These are phyloP conservation scores for Ophiostoma sp. DNA, from an alignment of 2,329 filamentous ascomycete genomes.

Conservation along the genomic window DNA sequence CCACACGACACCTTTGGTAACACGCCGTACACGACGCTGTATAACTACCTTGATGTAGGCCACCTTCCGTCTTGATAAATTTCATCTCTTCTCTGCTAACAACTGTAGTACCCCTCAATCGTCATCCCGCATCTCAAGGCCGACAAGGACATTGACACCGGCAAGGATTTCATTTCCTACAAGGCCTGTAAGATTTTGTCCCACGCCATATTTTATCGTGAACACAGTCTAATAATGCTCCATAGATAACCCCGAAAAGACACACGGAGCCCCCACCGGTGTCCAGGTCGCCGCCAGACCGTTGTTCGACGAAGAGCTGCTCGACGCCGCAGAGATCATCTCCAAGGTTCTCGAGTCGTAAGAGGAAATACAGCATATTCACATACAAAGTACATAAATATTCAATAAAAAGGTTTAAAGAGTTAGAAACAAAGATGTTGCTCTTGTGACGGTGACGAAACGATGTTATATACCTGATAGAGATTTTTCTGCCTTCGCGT, in stretches of 20 bases:
- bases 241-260: not conserved
- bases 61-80: no score
- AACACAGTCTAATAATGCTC: not conserved
- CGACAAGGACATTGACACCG: slow-evolving; percentile 9
- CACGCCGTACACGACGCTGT: slow-evolving; percentile 2
- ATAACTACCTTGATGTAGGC: slow-evolving; percentile 15
- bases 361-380: not conserved
- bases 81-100: not conserved
- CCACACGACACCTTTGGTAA: slow-evolving; percentile 17
- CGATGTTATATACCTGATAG: no score
- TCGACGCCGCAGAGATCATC: not conserved
- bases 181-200: slow-evolving; percentile 4
- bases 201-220: not conserved
- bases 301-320: not conserved
- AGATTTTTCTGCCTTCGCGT: no score
- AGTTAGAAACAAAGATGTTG: no score
- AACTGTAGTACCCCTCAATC: not conserved
- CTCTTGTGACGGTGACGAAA: no score
- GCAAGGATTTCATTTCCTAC: slow-evolving; percentile 9
- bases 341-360: not conserved
- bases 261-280: not conserved
- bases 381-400: no score
- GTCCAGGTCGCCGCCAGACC: not conserved
- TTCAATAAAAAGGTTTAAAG: no score
- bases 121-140: slow-evolving; percentile 16